Evolutionary conservation across 305 asterid genomes (phyloP).

Genomic region (Fraxinus paxiana): DNA sequence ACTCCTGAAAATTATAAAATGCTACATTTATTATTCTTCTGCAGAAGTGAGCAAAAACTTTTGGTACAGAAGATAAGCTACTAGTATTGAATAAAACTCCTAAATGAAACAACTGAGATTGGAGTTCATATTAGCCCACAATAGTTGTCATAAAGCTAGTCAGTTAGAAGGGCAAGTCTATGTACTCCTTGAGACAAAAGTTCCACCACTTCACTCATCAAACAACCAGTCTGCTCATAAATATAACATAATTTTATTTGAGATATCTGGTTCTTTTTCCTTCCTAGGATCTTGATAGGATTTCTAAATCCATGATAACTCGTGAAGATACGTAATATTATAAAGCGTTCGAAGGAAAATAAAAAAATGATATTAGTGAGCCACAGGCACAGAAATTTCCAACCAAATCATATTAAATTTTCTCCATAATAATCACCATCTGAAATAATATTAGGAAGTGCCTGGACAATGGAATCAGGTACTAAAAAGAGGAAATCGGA

Average conservation of each 20-base stretch:
- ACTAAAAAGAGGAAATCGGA: background rate
- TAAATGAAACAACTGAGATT: background rate
- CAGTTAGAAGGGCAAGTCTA: background rate
- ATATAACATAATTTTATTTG: background rate
- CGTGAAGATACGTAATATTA: background rate
- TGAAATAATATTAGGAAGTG: slow-evolving; percentile 3
- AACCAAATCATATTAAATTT: slow-evolving; percentile 9
- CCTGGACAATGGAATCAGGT: background rate
- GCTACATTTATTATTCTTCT: slow-evolving; percentile 6
- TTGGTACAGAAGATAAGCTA: background rate
- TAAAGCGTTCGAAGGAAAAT: background rate
- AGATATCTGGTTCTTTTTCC: background rate
- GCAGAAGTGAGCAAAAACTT: background rate
- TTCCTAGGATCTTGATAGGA: background rate
- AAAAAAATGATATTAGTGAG: background rate
- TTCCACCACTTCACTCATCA: background rate
- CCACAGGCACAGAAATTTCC: slow-evolving; percentile 10
- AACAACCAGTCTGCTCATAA: background rate
- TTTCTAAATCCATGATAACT: slow-evolving; percentile 7
- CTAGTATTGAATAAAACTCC: background rate
- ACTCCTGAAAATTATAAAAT: slow-evolving; percentile 7
- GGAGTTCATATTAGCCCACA: background rate
- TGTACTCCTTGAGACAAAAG: background rate
- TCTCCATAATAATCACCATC: background rate
- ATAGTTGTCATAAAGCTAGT: background rate